Conservation (phyloP, 495 filamentous ascomycete genomes). For the Neurospora sp. region DNA sequence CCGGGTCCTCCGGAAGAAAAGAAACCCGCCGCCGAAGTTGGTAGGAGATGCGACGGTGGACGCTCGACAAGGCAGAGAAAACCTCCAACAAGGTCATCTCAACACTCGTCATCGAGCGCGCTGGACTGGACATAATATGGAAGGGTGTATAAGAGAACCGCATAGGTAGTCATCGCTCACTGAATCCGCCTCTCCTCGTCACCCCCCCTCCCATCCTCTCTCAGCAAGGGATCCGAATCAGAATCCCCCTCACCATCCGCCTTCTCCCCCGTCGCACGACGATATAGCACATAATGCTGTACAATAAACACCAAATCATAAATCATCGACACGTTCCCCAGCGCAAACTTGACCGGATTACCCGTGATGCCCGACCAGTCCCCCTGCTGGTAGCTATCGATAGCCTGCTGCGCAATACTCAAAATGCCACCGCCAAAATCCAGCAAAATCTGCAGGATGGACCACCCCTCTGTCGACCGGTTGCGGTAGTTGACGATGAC, state of each 20-base stretch:
- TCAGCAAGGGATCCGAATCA: constrained; percentile 16
- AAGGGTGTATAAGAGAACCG: background rate
- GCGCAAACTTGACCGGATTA: constrained; percentile 81
- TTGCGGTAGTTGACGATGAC: constrained; percentile 71
- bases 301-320: constrained; percentile 78
- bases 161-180: constrained; percentile 4
- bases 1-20: background rate
- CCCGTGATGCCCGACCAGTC: constrained; percentile 87
- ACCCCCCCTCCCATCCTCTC: constrained; percentile 16
- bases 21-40: background rate
- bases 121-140: background rate
- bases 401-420: constrained; percentile 69
- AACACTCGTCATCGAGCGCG: background rate
- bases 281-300: constrained; percentile 81
- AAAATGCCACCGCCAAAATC: constrained; percentile 73
- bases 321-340: constrained; percentile 74
- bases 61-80: background rate
- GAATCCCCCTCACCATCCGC: constrained; percentile 20
- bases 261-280: constrained; percentile 16
- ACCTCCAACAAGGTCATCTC: background rate
- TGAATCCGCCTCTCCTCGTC: constrained; percentile 27
- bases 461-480: constrained; percentile 78
- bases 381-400: constrained; percentile 74
- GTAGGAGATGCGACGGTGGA: background rate
- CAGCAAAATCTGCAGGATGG: constrained; percentile 73